Percentiles rank a stretch among this genome's conserved stretches.
These are phyloP conservation scores for Populus euphratica DNA, from an alignment of 345 rosid species.

Conservation along the genomic window DNA sequence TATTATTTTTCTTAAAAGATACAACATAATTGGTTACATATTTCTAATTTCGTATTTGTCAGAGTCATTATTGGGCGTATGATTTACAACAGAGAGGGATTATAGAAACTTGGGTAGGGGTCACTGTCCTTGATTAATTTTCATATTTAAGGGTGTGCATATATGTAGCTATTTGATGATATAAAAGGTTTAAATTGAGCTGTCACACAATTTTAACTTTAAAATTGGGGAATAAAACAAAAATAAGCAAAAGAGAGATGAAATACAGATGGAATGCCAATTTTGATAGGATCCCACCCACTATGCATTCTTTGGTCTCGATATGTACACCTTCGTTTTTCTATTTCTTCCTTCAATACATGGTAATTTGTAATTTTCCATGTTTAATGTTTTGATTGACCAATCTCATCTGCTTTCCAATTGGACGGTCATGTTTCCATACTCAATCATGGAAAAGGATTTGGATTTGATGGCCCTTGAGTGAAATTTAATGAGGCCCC, in stretches of 20 bases:
- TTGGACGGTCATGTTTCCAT: not conserved
- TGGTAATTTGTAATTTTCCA: not conserved
- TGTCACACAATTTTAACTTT: conserved; percentile 12
- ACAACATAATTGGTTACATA: no score
- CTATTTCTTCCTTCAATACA: no score
- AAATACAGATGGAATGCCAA: conserved; percentile 10
- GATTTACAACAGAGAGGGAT: no score
- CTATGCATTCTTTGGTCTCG: not conserved
- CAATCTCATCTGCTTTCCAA: not conserved
- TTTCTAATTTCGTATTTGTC: no score
- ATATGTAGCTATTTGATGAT: not conserved
- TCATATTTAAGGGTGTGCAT: not conserved
- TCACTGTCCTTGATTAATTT: not conserved
- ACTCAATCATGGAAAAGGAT: not conserved
- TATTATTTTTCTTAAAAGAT: no score
- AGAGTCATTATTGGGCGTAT: no score
- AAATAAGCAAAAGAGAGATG: not conserved
- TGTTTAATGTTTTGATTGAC: not conserved
- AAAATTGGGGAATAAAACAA: not conserved
- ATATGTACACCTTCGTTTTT: not conserved
- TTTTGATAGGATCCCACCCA: conserved; percentile 3
- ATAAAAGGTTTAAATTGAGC: conserved; percentile 3
- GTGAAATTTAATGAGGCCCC: not conserved
- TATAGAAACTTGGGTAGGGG: no score
- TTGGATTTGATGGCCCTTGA: not conserved